Evolutionary conservation across 768 basidiomycete species (phyloP), one percentile per base, ranked within the genome.

Genomic region (Mycena polygramma): DNA sequence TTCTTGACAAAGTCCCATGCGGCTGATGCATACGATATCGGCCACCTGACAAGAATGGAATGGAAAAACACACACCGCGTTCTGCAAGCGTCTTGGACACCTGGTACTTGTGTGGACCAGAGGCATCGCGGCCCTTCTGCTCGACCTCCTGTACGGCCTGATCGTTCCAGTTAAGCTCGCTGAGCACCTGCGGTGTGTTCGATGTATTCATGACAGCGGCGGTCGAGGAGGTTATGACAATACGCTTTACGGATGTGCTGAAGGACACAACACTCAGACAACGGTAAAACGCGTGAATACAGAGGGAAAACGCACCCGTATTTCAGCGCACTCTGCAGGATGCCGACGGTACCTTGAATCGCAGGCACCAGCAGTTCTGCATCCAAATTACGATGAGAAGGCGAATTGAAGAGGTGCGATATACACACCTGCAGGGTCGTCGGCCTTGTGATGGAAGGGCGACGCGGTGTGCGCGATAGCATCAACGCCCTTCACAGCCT

Each of bases 401-500:
- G 52, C 14, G 30, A 30, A 53, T 53, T 15, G 15, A 53, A 53
- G 7, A 35, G 1, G 26, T 24, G 7, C 26, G 15, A 15, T 17
- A 7, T 20, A 55, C 75, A 26, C 43, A 80, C 83, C 83, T 43
- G 81, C 73, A 7, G 86, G 86, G 48, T 89, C 84, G 24, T 83
- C 80, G 1, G 81, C 83, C 2, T 85, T 80, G 26, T 82, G 71
- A 64, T 85, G 81, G 75, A 89, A 85, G 0, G 92, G 92, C 1
- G 92, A 92, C 0, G 92, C 92, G 7, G 85, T 89, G 75, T 94
- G 93, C 45, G 82, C 84, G 55, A 96, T 88, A 0, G 86, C 94
- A 67, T 92, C 89, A 10, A 95, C 88, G 2, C 86, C 93, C 77
- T 90, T 88, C 68, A 95, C 91, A 0, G 90, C 93, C 58, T 93